phyloP scores from a whole-genome alignment of 371 early-diverging fungal species.

The Rhizopus sp. region DNA sequence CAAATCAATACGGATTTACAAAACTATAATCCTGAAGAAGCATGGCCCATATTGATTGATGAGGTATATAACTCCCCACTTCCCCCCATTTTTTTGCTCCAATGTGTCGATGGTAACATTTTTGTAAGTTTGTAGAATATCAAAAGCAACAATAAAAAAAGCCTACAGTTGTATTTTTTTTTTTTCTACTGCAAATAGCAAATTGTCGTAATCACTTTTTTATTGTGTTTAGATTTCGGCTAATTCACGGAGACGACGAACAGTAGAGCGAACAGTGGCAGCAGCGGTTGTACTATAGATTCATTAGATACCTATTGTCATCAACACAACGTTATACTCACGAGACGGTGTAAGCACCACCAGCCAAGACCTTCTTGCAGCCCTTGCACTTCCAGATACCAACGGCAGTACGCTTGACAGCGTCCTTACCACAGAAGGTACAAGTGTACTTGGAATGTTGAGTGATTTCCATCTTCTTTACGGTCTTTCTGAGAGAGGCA shows the following conservation, averaged over 20 bases:
- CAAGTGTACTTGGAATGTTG: conserved; percentile 99
- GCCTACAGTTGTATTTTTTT: too few relatives aligned
- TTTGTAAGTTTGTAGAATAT: conserved; percentile 21
- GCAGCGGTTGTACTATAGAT: conserved; percentile 84
- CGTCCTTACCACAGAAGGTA: conserved; percentile 99
- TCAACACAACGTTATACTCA: conserved; percentile 30
- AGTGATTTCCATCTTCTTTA: conserved; percentile 99
- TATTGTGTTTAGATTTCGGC: conserved; percentile 80
- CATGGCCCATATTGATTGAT: conserved; percentile 85
- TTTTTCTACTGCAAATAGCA: too few relatives aligned
- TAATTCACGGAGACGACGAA: conserved; percentile 98
- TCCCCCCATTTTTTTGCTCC: background rate
- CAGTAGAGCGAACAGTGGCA: conserved; percentile 89
- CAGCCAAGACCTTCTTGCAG: conserved; percentile 97
- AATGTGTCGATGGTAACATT: background rate
- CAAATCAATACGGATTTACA: conserved; percentile 62
- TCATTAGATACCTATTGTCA: background rate
- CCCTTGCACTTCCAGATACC: conserved; percentile 99
- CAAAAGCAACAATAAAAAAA: conserved; percentile 9
- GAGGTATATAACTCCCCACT: conserved; percentile 39
- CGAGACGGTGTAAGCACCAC: conserved; percentile 98
- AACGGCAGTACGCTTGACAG: conserved; percentile 96
- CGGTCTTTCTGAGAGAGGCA: conserved; percentile 99
- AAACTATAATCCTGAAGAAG: conserved; percentile 77
- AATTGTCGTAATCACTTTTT: too few relatives aligned